phyloP scores from a whole-genome alignment of 208 protist species.

The Porcisia deanei region DNA sequence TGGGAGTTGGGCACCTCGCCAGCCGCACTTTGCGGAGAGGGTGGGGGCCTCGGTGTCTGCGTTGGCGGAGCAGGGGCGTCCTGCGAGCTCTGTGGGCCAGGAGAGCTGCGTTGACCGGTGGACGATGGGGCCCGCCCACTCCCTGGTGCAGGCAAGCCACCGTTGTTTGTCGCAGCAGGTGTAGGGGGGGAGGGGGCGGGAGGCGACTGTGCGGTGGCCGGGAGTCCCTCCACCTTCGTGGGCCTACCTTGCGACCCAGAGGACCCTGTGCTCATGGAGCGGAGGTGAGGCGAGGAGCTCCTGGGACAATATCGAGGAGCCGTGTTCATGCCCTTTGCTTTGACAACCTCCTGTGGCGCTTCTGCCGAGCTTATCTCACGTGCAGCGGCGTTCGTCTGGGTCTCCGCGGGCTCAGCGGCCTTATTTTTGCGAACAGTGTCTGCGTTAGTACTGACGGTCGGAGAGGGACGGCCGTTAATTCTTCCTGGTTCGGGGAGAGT shows the following conservation, averaged over 20 bases:
- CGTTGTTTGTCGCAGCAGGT: not conserved
- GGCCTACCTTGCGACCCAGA: not conserved
- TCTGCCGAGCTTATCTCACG: slow-evolving; percentile 2
- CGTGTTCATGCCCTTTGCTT: slow-evolving; percentile 1
- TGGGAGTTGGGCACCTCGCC: not conserved
- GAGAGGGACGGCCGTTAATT: not conserved
- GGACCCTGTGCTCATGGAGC: slow-evolving; percentile 8
- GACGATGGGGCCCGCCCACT: not conserved
- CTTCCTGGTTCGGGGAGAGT: not conserved
- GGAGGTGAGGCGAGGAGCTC: not conserved
- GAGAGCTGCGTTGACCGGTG: not conserved
- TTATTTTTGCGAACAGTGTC: slow-evolving; percentile 11
- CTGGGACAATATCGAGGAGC: slow-evolving; percentile 13
- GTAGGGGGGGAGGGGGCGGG: not conserved
- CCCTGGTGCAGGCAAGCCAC: not conserved
- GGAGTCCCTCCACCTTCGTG: not conserved
- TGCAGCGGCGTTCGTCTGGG: not conserved
- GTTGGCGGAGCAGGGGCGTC: slow-evolving; percentile 2
- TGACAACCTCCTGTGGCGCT: slow-evolving; percentile 1
- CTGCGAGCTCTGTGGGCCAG: slow-evolving; percentile 1
- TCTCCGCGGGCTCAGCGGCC: not conserved
- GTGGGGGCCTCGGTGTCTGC: not conserved
- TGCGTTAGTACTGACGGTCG: not conserved
- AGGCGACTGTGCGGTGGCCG: not conserved
- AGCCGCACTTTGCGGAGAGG: not conserved